A percentile compares a stretch with the other conserved stretches of the same genome.
Evolutionary conservation across 345 rosid species (phyloP).

Genomic region (Eucalyptus curtisii): DNA sequence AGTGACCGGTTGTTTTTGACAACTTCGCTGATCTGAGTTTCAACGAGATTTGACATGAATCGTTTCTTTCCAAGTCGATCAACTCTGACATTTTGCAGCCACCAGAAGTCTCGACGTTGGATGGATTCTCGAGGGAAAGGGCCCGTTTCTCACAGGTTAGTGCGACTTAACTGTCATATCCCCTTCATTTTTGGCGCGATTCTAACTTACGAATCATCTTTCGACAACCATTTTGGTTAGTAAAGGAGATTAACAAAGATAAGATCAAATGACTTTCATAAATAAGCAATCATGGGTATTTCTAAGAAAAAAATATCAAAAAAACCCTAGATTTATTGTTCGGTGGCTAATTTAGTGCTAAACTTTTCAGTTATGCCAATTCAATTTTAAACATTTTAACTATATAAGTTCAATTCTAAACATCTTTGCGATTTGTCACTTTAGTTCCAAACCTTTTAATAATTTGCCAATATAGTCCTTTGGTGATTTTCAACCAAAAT

Average conservation of each 20-base stretch:
- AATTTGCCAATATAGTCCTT: too few species aligned
- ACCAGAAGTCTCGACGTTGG: neutral
- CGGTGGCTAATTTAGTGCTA: too few species aligned
- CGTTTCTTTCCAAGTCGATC: neutral
- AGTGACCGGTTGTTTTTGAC: neutral
- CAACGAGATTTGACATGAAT: neutral
- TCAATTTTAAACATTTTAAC: too few species aligned
- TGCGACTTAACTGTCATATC: neutral
- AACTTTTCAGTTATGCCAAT: too few species aligned
- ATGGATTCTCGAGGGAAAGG: neutral
- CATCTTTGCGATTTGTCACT: too few species aligned
- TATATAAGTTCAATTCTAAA: too few species aligned
- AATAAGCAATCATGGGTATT: neutral
- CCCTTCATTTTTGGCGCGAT: neutral
- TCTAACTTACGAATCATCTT: neutral
- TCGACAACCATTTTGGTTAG: neutral
- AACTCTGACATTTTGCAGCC: neutral
- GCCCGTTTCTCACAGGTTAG: neutral
- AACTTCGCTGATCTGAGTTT: neutral
- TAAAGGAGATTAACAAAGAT: neutral
- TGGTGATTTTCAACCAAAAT: too few species aligned
- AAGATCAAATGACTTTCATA: neutral
- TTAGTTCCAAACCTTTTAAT: neutral
- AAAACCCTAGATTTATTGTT: too few species aligned
- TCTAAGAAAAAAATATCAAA: neutral